Base-by-base conservation (phyloP, 352 stramenopile species). In the Globisporangium middletonii region DNA sequence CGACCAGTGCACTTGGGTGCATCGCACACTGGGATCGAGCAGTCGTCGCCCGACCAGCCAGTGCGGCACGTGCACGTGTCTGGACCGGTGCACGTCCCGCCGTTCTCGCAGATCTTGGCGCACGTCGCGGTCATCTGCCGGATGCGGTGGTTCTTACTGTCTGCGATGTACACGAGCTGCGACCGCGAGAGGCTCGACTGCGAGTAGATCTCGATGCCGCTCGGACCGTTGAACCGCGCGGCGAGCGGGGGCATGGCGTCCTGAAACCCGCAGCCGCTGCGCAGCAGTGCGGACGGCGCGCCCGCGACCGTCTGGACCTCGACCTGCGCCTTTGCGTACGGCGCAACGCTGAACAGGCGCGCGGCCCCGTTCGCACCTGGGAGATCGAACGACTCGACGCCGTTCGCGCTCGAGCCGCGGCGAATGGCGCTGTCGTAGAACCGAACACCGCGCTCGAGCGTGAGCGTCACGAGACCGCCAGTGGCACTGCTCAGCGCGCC, bases 51-150 rank as follows among this genome's bases (percentile, higher is more conserved):
- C 0, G 62, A 64, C 96, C 95, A 99, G 7, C 96, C 96, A 11
- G 59, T 46, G 5, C 59, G 3, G 54, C 96, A 98, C 1, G 59
- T 63, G 60, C 96, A 99, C 18, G 72, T 71, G 38, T 98, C 95
- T 4, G 86, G 67, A 26, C 71, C 83, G 15, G 86, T 65, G 67
- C 96, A 99, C 19, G 65, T 60, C 7, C 94, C 95, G 37, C 83
- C 88, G 56, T 99, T 99, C 71, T 99, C 96, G 64, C 96, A 99
- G 44, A 89, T 73, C 59, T 97, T 96, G 47, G 84, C 78, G 68
- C 96, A 99, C 9, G 67, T 76, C 6, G 96, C 94, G 3, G 84
- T 94, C 56, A 98, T 68, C 7, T 68, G 76, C n/a, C 96, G 83
- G 51, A 99, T 94, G 7, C 80, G 77, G 75, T 98, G 84, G 59